phyloP scores from a whole-genome alignment of 1,139 yeast species.

The Hyphopichia pseudoburtonii region DNA sequence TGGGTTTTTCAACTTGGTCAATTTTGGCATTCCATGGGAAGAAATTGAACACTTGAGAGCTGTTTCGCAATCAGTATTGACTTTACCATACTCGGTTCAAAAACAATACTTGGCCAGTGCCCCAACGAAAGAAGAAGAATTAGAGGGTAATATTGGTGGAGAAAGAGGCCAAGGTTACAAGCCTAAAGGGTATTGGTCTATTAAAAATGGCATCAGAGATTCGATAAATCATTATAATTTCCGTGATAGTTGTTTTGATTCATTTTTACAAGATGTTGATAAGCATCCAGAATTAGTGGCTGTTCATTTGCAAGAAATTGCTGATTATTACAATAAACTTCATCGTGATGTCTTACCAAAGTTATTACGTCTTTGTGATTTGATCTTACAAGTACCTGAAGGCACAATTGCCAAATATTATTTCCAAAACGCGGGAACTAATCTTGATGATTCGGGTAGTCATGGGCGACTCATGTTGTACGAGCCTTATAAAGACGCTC shows the following conservation, averaged over 20 bases:
- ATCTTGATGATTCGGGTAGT: slow-evolving; percentile 27
- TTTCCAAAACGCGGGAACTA: slow-evolving; percentile 31
- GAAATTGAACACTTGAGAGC: slow-evolving; percentile 32
- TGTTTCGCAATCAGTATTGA: slow-evolving; percentile 37
- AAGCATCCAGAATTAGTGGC: slow-evolving; percentile 38
- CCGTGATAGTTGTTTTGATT: slow-evolving; percentile 31
- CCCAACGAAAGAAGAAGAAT: slow-evolving; percentile 29
- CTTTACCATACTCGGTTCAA: slow-evolving; percentile 44
- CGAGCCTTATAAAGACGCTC: slow-evolving; percentile 30
- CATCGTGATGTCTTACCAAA: slow-evolving; percentile 35
- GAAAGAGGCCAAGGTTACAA: slow-evolving; percentile 49
- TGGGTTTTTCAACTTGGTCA: slow-evolving; percentile 45
- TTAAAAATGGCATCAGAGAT: slow-evolving; percentile 42
- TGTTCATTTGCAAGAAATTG: slow-evolving; percentile 34
- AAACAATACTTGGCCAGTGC: slow-evolving; percentile 41
- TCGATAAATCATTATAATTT: slow-evolving; percentile 43
- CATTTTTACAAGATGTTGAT: slow-evolving; percentile 17
- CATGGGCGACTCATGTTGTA: slow-evolving; percentile 45
- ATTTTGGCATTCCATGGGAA: slow-evolving; percentile 33
- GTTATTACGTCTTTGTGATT: slow-evolving; percentile 36
- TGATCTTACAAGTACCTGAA: slow-evolving; percentile 42
- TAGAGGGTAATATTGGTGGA: slow-evolving; percentile 29
- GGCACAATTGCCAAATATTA: slow-evolving; percentile 35
- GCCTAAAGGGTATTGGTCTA: slow-evolving; percentile 46
- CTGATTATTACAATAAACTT: slow-evolving; percentile 32